phyloP scores from a whole-genome alignment of 1,139 yeast genomes.

The Hemisphaericaspora xylofermentans region DNA sequence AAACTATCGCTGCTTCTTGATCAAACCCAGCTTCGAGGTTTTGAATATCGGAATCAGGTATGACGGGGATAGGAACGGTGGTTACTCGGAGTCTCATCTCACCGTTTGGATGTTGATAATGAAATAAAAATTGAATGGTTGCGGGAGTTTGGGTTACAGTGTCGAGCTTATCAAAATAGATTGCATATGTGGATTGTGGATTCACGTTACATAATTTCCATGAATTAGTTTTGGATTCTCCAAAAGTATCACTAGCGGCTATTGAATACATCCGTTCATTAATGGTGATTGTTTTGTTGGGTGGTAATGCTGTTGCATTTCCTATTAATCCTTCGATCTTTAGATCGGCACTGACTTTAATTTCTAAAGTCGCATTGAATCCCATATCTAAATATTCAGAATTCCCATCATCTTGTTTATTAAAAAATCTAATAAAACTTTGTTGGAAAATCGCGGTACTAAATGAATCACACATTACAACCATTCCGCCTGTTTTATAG shows the following conservation, averaged over 20 bases:
- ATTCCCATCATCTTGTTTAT: slow-evolving; percentile 30
- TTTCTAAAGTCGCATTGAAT: slow-evolving; percentile 58
- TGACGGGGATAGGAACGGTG: slow-evolving; percentile 45
- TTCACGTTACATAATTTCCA: slow-evolving; percentile 61
- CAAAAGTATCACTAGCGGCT: slow-evolving; percentile 27
- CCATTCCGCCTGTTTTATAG: slow-evolving; percentile 59
- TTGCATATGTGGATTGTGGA: slow-evolving; percentile 57
- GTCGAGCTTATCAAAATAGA: slow-evolving; percentile 55
- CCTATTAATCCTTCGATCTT: slow-evolving; percentile 61
- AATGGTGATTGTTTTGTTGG: slow-evolving; percentile 19
- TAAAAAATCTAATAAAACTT: slow-evolving; percentile 55
- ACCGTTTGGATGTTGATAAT: slow-evolving; percentile 63
- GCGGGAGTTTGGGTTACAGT: slow-evolving; percentile 22
- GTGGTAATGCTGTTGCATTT: slow-evolving; percentile 47
- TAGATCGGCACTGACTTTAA: slow-evolving; percentile 48
- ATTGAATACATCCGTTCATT: slow-evolving; percentile 28
- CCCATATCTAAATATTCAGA: slow-evolving; percentile 47
- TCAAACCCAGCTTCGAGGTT: slow-evolving; percentile 51
- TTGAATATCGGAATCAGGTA: slow-evolving; percentile 44
- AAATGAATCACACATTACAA: slow-evolving; percentile 64
- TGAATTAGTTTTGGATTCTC: slow-evolving; percentile 55
- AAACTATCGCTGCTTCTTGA: slow-evolving; percentile 69
- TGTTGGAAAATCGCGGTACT: slow-evolving; percentile 66
- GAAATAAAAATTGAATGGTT: slow-evolving; percentile 68
- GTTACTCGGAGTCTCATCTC: slow-evolving; percentile 48